Conservation (phyloP, 495 filamentous ascomycete genomes). For the Tuber aestivum region DNA sequence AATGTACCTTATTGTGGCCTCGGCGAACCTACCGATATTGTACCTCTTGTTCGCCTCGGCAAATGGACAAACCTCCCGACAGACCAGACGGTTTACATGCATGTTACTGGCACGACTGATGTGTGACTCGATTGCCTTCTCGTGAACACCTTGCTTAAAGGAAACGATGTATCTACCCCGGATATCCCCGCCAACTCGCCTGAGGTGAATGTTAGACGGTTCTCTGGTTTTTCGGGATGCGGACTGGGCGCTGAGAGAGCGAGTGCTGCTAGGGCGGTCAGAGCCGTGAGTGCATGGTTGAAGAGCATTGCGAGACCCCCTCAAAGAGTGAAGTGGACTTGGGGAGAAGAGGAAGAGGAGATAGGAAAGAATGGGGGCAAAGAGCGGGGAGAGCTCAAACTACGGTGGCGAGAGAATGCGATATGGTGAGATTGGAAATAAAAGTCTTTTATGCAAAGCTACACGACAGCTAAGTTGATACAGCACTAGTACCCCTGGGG, state of each 20-base stretch:
- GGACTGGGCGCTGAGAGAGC: slow-evolving; percentile 19
- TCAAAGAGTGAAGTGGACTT: no score
- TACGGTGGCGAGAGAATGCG: no score
- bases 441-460: no score
- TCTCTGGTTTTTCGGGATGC: not conserved
- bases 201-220: not conserved
- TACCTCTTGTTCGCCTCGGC: slow-evolving; percentile 43
- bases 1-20: slow-evolving; percentile 43
- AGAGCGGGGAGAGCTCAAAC: no score
- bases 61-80: slow-evolving; percentile 22
- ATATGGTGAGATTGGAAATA: no score
- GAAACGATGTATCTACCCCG: slow-evolving; percentile 53
- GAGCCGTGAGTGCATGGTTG: slow-evolving; percentile 11
- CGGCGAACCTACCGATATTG: slow-evolving; percentile 44
- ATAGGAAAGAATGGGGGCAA: no score
- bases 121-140: slow-evolving; percentile 44
- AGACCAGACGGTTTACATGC: slow-evolving; percentile 23
- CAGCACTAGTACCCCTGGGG: no score
- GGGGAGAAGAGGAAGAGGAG: no score
- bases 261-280: slow-evolving; percentile 20
- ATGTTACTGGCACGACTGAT: slow-evolving; percentile 29
- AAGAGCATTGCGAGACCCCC: slow-evolving; percentile 15
- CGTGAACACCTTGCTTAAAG: slow-evolving; percentile 47
- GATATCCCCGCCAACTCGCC: slow-evolving; percentile 40
- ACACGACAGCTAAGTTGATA: no score